Evolutionary conservation across 495 filamentous ascomycete species (phyloP).

Genomic region (Aspergillus taichungensis): DNA sequence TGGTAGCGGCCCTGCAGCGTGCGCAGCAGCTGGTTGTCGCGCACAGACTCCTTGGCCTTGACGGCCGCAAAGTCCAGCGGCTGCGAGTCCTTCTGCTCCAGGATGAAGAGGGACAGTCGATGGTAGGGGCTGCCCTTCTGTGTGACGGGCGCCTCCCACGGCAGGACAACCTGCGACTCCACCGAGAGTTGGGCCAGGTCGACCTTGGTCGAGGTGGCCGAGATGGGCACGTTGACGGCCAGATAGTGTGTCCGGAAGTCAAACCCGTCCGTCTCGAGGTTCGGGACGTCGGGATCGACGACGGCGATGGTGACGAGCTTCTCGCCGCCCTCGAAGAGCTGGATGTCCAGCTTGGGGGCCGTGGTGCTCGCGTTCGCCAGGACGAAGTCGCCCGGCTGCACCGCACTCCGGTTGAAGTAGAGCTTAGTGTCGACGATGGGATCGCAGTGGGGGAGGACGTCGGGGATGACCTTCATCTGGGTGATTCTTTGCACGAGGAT

Average conservation of each 20-base stretch:
- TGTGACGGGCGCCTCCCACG: conserved; percentile 77
- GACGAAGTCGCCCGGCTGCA: conserved; percentile 71
- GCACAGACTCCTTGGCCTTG: conserved; percentile 38
- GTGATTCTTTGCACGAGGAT: conserved; percentile 79
- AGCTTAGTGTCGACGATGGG: conserved; percentile 71
- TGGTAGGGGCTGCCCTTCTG: conserved; percentile 92
- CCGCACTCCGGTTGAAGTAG: conserved; percentile 57
- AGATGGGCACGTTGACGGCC: conserved; percentile 57
- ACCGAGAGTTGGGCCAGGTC: conserved; percentile 42
- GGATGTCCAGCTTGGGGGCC: conserved; percentile 67
- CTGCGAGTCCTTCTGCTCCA: conserved; percentile 61
- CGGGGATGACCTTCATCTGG: conserved; percentile 85
- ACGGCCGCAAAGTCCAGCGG: conserved; percentile 52
- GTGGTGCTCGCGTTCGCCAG: conserved; percentile 57
- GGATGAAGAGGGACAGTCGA: conserved; percentile 70
- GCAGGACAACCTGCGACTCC: conserved; percentile 57
- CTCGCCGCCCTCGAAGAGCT: conserved; percentile 72
- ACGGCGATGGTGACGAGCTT: conserved; percentile 77
- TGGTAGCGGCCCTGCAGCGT: conserved; percentile 58
- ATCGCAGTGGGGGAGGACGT: conserved; percentile 78
- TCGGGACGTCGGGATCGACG: conserved; percentile 84
- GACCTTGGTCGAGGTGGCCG: conserved; percentile 43
- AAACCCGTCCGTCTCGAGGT: conserved; percentile 68
- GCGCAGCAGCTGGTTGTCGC: conserved; percentile 65
- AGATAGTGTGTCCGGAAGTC: conserved; percentile 77